Evolutionary conservation across 306 rosid species (phyloP).

Genomic region (Cajanus cajan): DNA sequence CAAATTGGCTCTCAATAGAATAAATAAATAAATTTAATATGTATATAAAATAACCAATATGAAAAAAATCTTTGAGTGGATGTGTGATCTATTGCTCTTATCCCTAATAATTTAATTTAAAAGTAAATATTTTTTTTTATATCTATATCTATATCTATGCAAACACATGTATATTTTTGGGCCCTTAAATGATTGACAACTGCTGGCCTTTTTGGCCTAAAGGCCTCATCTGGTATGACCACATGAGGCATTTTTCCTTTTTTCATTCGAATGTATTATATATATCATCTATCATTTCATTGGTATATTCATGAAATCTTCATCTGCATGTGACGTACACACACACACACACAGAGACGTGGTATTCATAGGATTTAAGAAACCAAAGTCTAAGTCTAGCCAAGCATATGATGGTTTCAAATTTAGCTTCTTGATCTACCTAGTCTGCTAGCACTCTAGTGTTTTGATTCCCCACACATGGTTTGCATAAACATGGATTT

Average conservation of each 20-base stretch:
- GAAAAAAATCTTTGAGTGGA: background rate
- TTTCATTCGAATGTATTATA: background rate
- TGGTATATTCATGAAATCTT: background rate
- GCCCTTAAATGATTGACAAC: background rate
- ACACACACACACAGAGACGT: background rate
- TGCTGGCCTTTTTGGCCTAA: background rate
- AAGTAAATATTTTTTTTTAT: background rate
- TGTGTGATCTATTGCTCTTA: background rate
- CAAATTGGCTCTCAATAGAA: background rate
- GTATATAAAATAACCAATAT: background rate
- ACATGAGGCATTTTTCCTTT: background rate
- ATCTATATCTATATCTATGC: no score
- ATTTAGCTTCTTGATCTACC: background rate
- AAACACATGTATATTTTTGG: background rate
- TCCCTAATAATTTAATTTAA: background rate
- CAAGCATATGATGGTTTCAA: background rate
- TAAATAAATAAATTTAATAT: background rate
- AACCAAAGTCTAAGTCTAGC: background rate
- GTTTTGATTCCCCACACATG: background rate
- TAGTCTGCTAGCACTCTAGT: background rate
- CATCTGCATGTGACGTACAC: background rate
- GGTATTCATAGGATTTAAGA: background rate
- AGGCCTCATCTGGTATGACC: background rate
- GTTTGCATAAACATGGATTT: conserved; percentile 6
- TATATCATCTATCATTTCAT: background rate